These are phyloP conservation scores for Helotiales sp. DNA, from an alignment of 2,329 filamentous ascomycete genomes.

Conservation along the genomic window DNA sequence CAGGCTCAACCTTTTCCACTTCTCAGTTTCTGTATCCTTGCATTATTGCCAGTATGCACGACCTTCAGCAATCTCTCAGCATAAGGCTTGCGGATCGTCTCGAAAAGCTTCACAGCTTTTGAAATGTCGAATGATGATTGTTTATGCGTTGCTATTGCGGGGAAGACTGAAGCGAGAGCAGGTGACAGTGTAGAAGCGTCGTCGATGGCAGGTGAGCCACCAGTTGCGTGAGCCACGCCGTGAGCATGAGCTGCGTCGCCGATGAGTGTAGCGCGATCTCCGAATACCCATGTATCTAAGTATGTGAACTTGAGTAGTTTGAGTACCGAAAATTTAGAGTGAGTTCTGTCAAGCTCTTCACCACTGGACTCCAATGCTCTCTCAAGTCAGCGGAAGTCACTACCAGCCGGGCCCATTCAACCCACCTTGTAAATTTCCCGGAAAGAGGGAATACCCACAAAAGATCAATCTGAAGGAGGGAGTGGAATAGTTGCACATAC, in stretches of 20 bases:
- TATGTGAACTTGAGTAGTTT: slow-evolving; percentile 42
- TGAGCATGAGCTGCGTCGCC: slow-evolving; percentile 49
- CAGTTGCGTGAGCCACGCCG: slow-evolving; percentile 47
- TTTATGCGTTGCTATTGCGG: slow-evolving; percentile 21
- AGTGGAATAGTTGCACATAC: too few species aligned
- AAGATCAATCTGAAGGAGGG: too few species aligned
- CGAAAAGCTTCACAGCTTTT: slow-evolving; percentile 42
- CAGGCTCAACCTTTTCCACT: slow-evolving; percentile 30
- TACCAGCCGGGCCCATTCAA: neutral
- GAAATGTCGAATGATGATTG: slow-evolving; percentile 27
- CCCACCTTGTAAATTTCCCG: slow-evolving; percentile 39
- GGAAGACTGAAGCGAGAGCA: slow-evolving; percentile 30
- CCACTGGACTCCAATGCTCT: slow-evolving; percentile 45
- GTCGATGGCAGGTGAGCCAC: slow-evolving; percentile 47
- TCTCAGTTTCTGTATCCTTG: slow-evolving; percentile 23
- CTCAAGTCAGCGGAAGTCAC: neutral
- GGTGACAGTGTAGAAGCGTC: slow-evolving; percentile 46
- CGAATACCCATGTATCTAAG: slow-evolving; percentile 42
- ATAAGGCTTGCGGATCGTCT: slow-evolving; percentile 45
- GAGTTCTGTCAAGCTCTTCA: slow-evolving; percentile 42
- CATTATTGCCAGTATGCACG: slow-evolving; percentile 25
- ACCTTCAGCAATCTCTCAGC: slow-evolving; percentile 37
- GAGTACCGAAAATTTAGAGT: slow-evolving; percentile 44
- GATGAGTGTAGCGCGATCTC: slow-evolving; percentile 41
- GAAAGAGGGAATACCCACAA: too few species aligned